Evolutionary conservation across 495 filamentous ascomycete species (phyloP).

Genomic region (Hyaloscypha variabilis): DNA sequence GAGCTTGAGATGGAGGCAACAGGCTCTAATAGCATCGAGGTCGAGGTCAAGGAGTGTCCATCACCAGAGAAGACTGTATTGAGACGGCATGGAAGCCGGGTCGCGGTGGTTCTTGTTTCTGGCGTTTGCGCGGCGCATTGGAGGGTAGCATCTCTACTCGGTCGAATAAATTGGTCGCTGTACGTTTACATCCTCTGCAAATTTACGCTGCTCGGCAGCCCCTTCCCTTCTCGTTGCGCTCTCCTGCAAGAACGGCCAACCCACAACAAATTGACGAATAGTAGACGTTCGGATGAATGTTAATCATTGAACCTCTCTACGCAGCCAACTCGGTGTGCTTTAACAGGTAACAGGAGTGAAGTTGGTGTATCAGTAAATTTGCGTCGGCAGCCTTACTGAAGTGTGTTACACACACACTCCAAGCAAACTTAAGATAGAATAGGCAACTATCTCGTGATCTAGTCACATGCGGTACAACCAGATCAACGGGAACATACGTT

Average conservation of each 20-base stretch:
- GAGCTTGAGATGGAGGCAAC: conserved; percentile 2
- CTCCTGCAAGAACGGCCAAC: not conserved
- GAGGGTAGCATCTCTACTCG: not conserved
- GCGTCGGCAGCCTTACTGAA: no score
- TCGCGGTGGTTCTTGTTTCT: not conserved
- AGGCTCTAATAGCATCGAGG: not conserved
- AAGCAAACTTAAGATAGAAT: not conserved
- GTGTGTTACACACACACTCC: no score
- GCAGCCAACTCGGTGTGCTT: not conserved
- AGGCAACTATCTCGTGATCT: not conserved
- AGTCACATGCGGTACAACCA: not conserved
- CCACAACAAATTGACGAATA: not conserved
- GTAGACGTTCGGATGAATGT: not conserved
- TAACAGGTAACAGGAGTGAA: not conserved
- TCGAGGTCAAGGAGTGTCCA: not conserved
- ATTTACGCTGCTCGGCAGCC: not conserved
- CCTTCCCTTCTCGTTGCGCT: not conserved
- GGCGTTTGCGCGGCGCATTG: not conserved
- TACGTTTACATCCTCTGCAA: not conserved
- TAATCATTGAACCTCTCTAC: not conserved
- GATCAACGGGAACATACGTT: not conserved
- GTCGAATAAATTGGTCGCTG: not conserved
- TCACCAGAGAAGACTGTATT: not conserved
- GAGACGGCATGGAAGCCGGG: not conserved
- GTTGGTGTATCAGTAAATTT: no score